Conservation (phyloP, 2,329 filamentous ascomycete species). For the Ustulina deusta region DNA sequence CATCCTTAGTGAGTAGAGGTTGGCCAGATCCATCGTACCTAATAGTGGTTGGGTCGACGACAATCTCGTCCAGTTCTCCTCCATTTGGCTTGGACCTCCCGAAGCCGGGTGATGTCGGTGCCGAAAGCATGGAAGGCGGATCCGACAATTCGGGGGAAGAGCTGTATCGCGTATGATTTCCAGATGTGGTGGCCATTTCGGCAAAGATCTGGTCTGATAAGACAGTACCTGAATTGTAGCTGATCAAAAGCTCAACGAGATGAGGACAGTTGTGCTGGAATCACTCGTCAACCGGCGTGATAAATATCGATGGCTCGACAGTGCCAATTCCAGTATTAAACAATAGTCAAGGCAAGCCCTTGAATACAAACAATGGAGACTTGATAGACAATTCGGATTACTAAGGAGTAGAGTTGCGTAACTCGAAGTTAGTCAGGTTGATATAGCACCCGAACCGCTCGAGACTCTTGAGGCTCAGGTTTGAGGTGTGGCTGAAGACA, state of each 20-base stretch:
- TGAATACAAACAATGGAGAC: slow-evolving; percentile 11
- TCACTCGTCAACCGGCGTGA: neutral
- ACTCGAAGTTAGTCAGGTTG: neutral
- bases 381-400: neutral
- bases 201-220: neutral
- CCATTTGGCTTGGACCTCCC: slow-evolving; percentile 45
- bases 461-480: neutral
- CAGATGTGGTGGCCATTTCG: slow-evolving; percentile 45
- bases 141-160: slow-evolving; percentile 52
- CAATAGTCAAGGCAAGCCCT: slow-evolving; percentile 1
- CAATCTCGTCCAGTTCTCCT: slow-evolving; percentile 49
- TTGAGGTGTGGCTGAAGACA: slow-evolving; percentile 32
- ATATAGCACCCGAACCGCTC: neutral
- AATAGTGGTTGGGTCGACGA: slow-evolving; percentile 51
- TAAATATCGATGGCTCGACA: neutral
- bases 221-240: neutral
- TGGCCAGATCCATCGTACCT: slow-evolving; percentile 52
- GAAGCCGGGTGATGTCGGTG: slow-evolving; percentile 48
- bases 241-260: neutral
- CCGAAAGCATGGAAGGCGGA: slow-evolving; percentile 51
- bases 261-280: neutral
- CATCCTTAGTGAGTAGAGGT: slow-evolving; percentile 66
- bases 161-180: slow-evolving; percentile 47
- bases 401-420: neutral
- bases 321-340: slow-evolving; percentile 23